Base-by-base conservation (phyloP, 257 asterid species). In the Solanum arcanum region DNA sequence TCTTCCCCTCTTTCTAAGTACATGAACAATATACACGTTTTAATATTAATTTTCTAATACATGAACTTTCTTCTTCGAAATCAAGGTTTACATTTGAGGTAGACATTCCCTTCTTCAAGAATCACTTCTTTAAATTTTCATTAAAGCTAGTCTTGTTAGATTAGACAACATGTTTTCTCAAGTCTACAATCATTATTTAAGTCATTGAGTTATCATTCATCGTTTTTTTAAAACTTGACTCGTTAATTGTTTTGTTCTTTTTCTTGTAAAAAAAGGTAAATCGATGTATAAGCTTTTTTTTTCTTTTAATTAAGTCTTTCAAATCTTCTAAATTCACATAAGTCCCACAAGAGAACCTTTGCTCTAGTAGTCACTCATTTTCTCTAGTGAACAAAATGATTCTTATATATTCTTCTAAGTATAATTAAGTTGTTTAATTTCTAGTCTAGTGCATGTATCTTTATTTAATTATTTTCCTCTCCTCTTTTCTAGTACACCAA, bases 211-310 rank as follows among this genome's bases (percentile, higher is more conserved):
- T 62, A 11, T 62, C 70, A 62, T 13, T 60, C 70, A 23, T 9
- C 44, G 0, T 62, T 41, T 41, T 41, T 7, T 41, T 2, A 4
- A 0, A 56, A 59, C 66, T 56, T 12, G 31, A 60, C 27, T 21
- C 12, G 27, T 21, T 5, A 60, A 60, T 60, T 21, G 27, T 3
- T 27, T 60, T 21, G 13, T 60, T 60, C 27, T 60, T 60, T 60
- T 60, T 4, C 27, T 60, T 9, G 13, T 3, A 33, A 6, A 4
- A 4, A 23, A 6, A 2, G 2, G 0, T 62, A n/a, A 62, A 62
- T 0, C 2, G 3, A 0, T 11, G 14, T 7, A n/a, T n/a, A 10
- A 62, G 5, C 12, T 62, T 23, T 10, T 2, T 10, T n/a, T n/a
- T 62, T 23, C 10, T 62, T 23, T 62, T 0, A 11, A 44, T 12